Evolutionary conservation across 169 alveolate genomes (phyloP).

Genomic region (Cyclospora cayetanensis): DNA sequence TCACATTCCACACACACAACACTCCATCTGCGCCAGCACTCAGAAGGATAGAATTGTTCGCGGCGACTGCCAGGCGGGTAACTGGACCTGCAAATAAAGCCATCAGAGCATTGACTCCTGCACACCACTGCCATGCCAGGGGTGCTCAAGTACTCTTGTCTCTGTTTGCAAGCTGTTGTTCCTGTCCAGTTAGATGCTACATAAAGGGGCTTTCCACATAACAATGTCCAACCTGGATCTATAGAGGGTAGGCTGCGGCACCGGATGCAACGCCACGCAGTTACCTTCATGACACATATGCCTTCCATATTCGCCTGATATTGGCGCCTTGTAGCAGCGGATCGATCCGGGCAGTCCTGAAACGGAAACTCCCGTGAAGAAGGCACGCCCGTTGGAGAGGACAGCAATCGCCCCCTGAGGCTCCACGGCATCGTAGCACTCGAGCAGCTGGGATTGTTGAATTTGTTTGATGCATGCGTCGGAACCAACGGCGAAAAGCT

Average conservation of each 20-base stretch:
- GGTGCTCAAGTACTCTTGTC: too few relatives aligned
- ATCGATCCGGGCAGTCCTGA: slow-evolving; percentile 86
- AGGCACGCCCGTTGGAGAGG: not conserved
- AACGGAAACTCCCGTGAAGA: slow-evolving; percentile 80
- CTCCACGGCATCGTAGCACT: slow-evolving; percentile 21
- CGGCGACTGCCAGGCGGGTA: slow-evolving; percentile 70
- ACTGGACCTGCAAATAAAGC: not conserved
- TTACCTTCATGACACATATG: slow-evolving; percentile 85
- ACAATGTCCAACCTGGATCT: not conserved
- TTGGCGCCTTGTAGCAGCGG: slow-evolving; percentile 80
- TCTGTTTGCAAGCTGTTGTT: too few relatives aligned
- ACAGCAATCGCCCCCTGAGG: slow-evolving; percentile 28
- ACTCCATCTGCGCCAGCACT: slow-evolving; percentile 90
- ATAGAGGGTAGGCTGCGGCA: too few relatives aligned
- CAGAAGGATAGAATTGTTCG: slow-evolving; percentile 87
- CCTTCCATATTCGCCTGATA: slow-evolving; percentile 83
- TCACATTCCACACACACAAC: slow-evolving; percentile 80
- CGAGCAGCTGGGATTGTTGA: slow-evolving; percentile 29
- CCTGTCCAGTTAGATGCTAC: slow-evolving; percentile 79
- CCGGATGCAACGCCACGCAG: too few relatives aligned
- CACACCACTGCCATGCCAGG: too few relatives aligned
- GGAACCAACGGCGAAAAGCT: slow-evolving; percentile 79
- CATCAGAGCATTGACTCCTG: too few relatives aligned
- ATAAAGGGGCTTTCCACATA: not conserved
- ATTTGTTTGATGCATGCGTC: slow-evolving; percentile 80